Evolutionary conservation across 2,329 filamentous ascomycete genomes (phyloP).

Genomic region (Lithohypha guttulata): DNA sequence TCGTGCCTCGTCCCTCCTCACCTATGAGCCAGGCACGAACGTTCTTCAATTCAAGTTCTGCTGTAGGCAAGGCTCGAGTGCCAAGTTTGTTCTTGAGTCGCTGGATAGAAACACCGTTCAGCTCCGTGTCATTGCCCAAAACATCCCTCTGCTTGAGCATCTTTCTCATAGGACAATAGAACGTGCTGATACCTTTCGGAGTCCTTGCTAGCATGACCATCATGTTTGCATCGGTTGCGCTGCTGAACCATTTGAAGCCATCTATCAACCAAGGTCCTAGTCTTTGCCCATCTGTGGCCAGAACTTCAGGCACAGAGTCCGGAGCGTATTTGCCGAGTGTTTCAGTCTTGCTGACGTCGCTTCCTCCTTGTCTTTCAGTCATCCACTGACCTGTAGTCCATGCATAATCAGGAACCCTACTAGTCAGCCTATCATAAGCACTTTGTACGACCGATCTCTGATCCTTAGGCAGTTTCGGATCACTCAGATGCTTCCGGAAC

Average conservation of each 20-base stretch:
- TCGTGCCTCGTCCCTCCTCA: conserved; percentile 53
- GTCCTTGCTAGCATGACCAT: conserved; percentile 53
- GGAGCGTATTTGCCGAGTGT: conserved; percentile 25
- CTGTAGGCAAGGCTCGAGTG: too few relatives aligned
- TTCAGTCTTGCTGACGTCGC: conserved; percentile 28
- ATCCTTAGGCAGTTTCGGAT: conserved; percentile 22
- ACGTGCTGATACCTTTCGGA: conserved; percentile 43
- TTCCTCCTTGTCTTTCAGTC: conserved; percentile 29
- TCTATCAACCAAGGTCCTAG: conserved; percentile 46
- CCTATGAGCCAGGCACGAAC: conserved; percentile 59
- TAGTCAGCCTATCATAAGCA: conserved; percentile 23
- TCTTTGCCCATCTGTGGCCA: conserved; percentile 26
- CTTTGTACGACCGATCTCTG: conserved; percentile 20
- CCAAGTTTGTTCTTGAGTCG: conserved; percentile 58
- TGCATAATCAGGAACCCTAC: conserved; percentile 22
- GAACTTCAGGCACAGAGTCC: conserved; percentile 14
- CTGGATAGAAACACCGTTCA: conserved; percentile 56
- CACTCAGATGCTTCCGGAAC: conserved; percentile 20
- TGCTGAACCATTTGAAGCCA: conserved; percentile 65
- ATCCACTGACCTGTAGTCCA: conserved; percentile 32
- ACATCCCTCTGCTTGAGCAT: conserved; percentile 16
- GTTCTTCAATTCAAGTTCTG: conserved; percentile 56
- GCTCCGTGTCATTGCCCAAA: conserved; percentile 20
- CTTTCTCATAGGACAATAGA: conserved; percentile 52
- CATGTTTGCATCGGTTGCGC: conserved; percentile 55